A percentile compares a stretch with the other conserved stretches of the same genome.
These are phyloP conservation scores for Tylopilus balloui DNA, from an alignment of 768 basidiomycete genomes.

Conservation along the genomic window DNA sequence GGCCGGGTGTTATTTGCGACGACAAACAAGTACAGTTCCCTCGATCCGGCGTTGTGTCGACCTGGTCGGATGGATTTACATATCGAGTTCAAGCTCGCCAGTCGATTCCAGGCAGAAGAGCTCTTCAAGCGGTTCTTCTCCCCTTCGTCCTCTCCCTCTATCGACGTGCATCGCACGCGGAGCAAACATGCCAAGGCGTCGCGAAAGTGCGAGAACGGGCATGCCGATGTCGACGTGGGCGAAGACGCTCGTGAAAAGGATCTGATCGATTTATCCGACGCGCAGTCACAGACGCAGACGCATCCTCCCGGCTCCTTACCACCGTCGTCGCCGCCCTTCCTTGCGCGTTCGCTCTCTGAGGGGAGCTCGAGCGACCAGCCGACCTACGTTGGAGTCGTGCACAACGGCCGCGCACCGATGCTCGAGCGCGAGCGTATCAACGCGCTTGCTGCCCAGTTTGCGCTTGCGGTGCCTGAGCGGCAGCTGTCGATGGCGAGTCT, in stretches of 20 bases:
- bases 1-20: conserved; percentile 80
- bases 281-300: background rate
- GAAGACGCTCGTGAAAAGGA: background rate
- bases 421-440: conserved; percentile 39
- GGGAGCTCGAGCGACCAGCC: background rate
- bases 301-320: background rate
- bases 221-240: background rate
- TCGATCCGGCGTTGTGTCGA: conserved; percentile 72
- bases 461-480: conserved; percentile 46
- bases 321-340: background rate
- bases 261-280: conserved; percentile 18
- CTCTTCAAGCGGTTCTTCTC: conserved; percentile 68
- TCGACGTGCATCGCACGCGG: background rate
- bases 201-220: background rate
- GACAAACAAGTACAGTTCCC: conserved; percentile 64
- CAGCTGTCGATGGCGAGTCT: conserved; percentile 41
- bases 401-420: conserved; percentile 35
- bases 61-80: conserved; percentile 81
- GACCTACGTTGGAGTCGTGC: conserved; percentile 18
- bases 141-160: conserved; percentile 25
- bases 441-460: conserved; percentile 53
- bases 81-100: conserved; percentile 73
- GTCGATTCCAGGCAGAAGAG: conserved; percentile 59
- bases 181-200: background rate
- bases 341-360: conserved; percentile 6